These are phyloP conservation scores for Mucor mucedo DNA, from an alignment of 371 early-diverging fungal genomes.

Conservation along the genomic window DNA sequence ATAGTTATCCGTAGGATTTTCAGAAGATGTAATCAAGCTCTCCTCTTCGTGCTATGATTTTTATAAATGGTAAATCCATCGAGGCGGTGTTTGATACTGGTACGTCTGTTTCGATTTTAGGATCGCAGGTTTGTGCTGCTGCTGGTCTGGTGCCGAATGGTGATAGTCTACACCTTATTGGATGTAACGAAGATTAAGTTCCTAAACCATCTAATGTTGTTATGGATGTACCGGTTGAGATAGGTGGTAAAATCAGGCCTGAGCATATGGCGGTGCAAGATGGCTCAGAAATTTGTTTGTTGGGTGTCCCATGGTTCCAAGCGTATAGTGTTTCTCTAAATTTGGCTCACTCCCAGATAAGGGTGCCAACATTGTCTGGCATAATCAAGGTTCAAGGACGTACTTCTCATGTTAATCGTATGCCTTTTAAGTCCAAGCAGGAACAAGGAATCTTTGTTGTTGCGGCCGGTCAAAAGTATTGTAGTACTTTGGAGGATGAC, in stretches of 20 bases:
- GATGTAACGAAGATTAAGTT: not conserved
- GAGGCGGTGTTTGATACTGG: slow-evolving; percentile 26
- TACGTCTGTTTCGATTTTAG: slow-evolving; percentile 17
- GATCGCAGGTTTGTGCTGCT: not conserved
- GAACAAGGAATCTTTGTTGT: slow-evolving; percentile 10
- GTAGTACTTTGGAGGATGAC: not conserved
- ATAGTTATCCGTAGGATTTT: slow-evolving; percentile 20
- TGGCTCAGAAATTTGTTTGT: slow-evolving; percentile 10
- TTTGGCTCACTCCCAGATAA: not conserved
- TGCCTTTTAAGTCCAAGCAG: not conserved
- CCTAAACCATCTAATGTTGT: not conserved
- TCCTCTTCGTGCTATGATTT: slow-evolving; percentile 10
- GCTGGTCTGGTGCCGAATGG: slow-evolving; percentile 14
- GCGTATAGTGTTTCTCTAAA: slow-evolving; percentile 16
- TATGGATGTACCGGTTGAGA: slow-evolving; percentile 2
- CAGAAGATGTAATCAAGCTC: slow-evolving; percentile 8
- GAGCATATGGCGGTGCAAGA: not conserved
- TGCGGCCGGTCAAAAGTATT: not conserved
- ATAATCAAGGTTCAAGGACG: not conserved
- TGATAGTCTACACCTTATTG: not conserved
- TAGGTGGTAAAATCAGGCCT: slow-evolving; percentile 10
- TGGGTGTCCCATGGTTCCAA: slow-evolving; percentile 29
- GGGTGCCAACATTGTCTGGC: slow-evolving; percentile 15
- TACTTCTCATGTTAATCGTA: not conserved
- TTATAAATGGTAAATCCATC: slow-evolving; percentile 15